Evolutionary conservation across 2,329 filamentous ascomycete genomes (phyloP), one percentile per base, ranked within the genome.

Genomic region (Fusarium veterinarium): DNA sequence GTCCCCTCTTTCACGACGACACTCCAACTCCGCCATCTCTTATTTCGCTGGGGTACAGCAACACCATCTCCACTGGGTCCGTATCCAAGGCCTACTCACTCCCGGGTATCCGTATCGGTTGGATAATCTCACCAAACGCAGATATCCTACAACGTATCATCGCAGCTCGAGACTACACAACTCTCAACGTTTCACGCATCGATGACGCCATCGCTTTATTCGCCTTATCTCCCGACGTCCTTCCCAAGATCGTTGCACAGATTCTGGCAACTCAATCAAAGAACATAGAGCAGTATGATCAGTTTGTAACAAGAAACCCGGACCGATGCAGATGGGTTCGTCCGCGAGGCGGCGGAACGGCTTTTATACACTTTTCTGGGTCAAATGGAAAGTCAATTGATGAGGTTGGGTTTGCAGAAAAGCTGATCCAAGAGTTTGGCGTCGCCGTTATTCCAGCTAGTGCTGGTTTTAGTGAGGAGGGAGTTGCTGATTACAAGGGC

Each of bases 21-120:
- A 51, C 44, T 19, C 28, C 25, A 13, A 40, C 44, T 9, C 44
- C 56, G 1, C 44, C 56, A 30, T 59, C 56, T 1, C n/a, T 59
- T 12, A 16, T 59, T 5, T 59, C 56, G 3, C 25, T 59, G 1
- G 35, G 44, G 2, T 59, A 59, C n/a, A 16, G 11, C 8, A 59
- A 51, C 20, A 25, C 44, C 1, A 17, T 59, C 6, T 31, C 44
- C 4, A 59, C 44, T 9, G 44, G 56, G 31, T 59, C 35, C 0
- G 56, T 59, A 0, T 51, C 56, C 12, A 59, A 59, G 20, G 56
- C 56, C 5, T 59, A 40, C 38, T 33, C 44, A 7, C 56, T 59
- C 16, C 42, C 56, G 2, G 56, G 56, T 3, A 59, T 59, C 12
- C 56, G 44, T 4, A 31, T 40, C 35, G 56, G 56, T 2, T 59